Conservation (phyloP, 805 yeast genomes). For the Myxozyma geophila region DNA sequence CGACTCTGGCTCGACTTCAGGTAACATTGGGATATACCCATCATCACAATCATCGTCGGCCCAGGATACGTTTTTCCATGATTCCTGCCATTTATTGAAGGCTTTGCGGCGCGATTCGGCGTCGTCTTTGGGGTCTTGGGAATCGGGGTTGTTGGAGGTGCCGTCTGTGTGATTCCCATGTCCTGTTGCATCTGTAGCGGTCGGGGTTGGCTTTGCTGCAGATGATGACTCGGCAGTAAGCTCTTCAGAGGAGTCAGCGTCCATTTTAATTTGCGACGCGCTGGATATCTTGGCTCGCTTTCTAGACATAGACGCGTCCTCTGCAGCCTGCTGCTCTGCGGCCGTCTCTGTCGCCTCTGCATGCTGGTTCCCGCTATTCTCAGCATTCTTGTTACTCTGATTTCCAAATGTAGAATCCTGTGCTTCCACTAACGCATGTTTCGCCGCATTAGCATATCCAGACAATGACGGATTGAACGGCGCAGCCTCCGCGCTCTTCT, state of each 20-base stretch:
- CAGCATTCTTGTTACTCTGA: background rate
- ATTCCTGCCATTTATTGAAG: background rate
- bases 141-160: too few species aligned
- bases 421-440: background rate
- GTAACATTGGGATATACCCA: background rate
- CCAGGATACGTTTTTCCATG: slow-evolving; percentile 6
- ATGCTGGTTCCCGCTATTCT: background rate
- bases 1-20: background rate
- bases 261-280: too few species aligned
- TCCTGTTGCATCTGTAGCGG: too few species aligned
- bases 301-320: background rate
- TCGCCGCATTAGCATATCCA: background rate
- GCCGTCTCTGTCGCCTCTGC: background rate
- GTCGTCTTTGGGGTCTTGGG: too few species aligned
- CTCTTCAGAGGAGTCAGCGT: too few species aligned
- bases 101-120: background rate
- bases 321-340: background rate
- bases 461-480: background rate
- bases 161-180: too few species aligned
- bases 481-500: background rate
- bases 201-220: too few species aligned
- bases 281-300: too few species aligned
- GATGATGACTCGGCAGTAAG: too few species aligned
- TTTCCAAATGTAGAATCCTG: background rate
- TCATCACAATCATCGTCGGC: slow-evolving; percentile 6